Evolutionary conservation across 495 filamentous ascomycete genomes (phyloP), one percentile per base, ranked within the genome.

Genomic region (Aspergillus heteromorphus): DNA sequence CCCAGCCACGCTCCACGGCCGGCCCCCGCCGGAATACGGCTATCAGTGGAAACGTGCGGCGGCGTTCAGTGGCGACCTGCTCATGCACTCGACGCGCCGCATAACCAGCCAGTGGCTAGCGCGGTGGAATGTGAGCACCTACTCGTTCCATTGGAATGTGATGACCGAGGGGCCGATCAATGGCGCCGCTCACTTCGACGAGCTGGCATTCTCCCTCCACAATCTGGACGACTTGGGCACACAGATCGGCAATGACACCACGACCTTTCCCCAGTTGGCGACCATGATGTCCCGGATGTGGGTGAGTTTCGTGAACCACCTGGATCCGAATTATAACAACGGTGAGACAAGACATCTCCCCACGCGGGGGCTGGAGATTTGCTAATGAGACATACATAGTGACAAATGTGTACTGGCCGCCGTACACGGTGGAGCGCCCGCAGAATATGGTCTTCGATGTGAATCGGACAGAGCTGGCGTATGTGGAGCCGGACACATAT

Each of bases 201-300:
- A 80, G 59, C 73, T 80, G 1, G 72, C 73, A 0, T 79, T 78
- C 59, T 72, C 78, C 1, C 76, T 78, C 57, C 53, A 73, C 53
- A 79, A 79, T 53, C 59, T 55, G 2, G 30, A 60, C 11, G 74
- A 75, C 6, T 10, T 63, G 1, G 76, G 77, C 1, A 78, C 76
- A 56, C 40, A 47, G 21, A 31, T 48, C 6, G 55, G 18, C 4
- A 25, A 68, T 49, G 57, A 67, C 45, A 48, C 55, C 5, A 14
- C 43, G 41, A 61, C 45, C 0, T 75, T 67, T 34, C 47, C 53
- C 8, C 49, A 71, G 1, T 47, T 79, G n/a, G 68, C 72, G 6
- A 60, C 57, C 14, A 38, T 68, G 20, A 79, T 81, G 75, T 67
- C 64, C 52, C 51, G 56, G 1, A 62, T 59, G 29, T 81, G 78